Percentiles rank a stretch among this genome's conserved stretches.
phyloP scores from a whole-genome alignment of 176 grass and related monocot genomes.

The Carex myosuroides region DNA sequence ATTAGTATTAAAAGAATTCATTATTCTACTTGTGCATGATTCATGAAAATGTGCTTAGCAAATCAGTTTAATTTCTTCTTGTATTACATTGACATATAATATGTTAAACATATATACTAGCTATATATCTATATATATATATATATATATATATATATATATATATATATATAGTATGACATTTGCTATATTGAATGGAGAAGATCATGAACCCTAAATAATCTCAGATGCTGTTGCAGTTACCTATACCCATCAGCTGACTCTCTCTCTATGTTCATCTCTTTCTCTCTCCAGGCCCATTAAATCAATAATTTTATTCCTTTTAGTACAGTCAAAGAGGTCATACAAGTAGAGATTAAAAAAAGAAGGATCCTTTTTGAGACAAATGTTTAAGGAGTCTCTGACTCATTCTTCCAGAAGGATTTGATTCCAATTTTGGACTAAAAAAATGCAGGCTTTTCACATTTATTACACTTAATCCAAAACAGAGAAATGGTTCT shows the following conservation, averaged over 20 bases:
- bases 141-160: background rate
- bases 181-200: constrained; percentile 15
- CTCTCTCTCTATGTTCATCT: constrained; percentile 30
- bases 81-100: background rate
- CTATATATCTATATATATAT: background rate
- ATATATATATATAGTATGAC: background rate
- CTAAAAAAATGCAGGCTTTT: constrained; percentile 28
- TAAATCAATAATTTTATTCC: constrained; percentile 16
- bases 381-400: constrained; percentile 12
- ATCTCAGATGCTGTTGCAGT: constrained; percentile 62
- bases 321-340: constrained; percentile 35
- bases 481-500: constrained; percentile 4
- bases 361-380: constrained; percentile 13
- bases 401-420: constrained; percentile 30
- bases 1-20: background rate
- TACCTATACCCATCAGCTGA: constrained; percentile 80
- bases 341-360: constrained; percentile 24
- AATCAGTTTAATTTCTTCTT: background rate
- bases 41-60: background rate
- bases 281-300: constrained; percentile 19
- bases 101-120: background rate
- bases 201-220: constrained; percentile 22
- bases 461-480: constrained; percentile 45
- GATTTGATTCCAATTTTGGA: constrained; percentile 24
- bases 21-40: background rate